These are phyloP conservation scores for Ceratobasidium sp. DNA, from an alignment of 1,284 basidiomycete species.

Conservation along the genomic window DNA sequence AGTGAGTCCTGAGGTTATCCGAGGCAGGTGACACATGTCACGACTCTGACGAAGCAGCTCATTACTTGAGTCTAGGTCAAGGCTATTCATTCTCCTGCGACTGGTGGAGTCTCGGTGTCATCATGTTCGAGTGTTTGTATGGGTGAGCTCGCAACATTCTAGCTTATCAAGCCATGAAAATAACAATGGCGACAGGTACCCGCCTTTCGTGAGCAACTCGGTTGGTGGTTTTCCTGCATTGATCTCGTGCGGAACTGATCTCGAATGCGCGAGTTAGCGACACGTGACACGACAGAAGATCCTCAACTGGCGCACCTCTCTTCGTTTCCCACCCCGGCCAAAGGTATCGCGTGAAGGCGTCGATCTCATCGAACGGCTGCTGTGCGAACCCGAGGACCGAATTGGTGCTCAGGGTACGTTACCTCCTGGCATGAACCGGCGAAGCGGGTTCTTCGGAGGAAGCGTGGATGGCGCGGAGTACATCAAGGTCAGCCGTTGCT, in stretches of 20 bases:
- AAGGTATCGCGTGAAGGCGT: constrained; percentile 84
- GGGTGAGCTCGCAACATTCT: constrained; percentile 60
- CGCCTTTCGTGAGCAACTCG: constrained; percentile 91
- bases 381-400: constrained; percentile 94
- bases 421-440: constrained; percentile 71
- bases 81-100: constrained; percentile 96
- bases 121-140: constrained; percentile 89
- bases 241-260: constrained; percentile 13
- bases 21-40: constrained; percentile 51
- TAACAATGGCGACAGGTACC: constrained; percentile 65
- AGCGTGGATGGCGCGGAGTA: constrained; percentile 83
- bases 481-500: too few relatives aligned
- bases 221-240: constrained; percentile 57
- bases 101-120: constrained; percentile 97
- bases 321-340: constrained; percentile 87
- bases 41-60: not conserved
- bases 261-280: constrained; percentile 58
- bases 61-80: constrained; percentile 57
- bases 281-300: constrained; percentile 92
- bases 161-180: not conserved
- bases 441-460: constrained; percentile 68
- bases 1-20: constrained; percentile 96
- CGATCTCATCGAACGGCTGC: constrained; percentile 83
- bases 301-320: constrained; percentile 87
- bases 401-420: constrained; percentile 78